Conservation (phyloP, 2,329 filamentous ascomycete species). For the Penicillium sp. region DNA sequence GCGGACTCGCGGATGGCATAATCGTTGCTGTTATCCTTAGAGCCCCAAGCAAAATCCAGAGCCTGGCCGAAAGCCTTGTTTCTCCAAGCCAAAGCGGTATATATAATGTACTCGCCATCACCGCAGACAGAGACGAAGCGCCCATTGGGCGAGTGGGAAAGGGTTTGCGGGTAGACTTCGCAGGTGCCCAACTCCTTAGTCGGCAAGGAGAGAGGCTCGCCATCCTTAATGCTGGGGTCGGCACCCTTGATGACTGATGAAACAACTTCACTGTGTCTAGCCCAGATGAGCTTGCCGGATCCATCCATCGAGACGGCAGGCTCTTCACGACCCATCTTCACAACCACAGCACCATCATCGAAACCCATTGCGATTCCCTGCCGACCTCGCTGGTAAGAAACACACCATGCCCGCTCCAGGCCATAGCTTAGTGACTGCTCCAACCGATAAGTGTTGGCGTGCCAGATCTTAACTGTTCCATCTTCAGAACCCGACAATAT, state of each 20-base stretch:
- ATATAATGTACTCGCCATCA: constrained; percentile 98
- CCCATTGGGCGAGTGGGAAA: constrained; percentile 93
- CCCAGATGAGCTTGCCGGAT: constrained; percentile 94
- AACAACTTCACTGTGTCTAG: constrained; percentile 88
- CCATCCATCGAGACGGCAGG: constrained; percentile 96
- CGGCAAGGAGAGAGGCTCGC: constrained; percentile 75
- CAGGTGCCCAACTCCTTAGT: constrained; percentile 94
- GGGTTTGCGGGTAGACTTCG: constrained; percentile 91
- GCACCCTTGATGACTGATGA: constrained; percentile 92
- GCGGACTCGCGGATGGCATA: constrained; percentile 93
- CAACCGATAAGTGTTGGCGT: constrained; percentile 92
- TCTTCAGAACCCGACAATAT: constrained; percentile 98
- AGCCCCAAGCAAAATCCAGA: constrained; percentile 93
- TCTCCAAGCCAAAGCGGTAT: constrained; percentile 91
- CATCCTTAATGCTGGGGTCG: constrained; percentile 80
- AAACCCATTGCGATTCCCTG: constrained; percentile 95
- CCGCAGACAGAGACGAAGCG: constrained; percentile 86
- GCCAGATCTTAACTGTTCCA: constrained; percentile 96
- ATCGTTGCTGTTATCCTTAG: constrained; percentile 96
- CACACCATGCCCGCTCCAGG: constrained; percentile 94
- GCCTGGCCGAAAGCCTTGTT: constrained; percentile 97
- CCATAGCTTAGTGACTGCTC: constrained; percentile 97
- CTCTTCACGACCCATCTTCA: constrained; percentile 96
- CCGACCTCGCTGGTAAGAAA: constrained; percentile 88
- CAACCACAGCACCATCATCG: constrained; percentile 94